Base-by-base conservation (phyloP, 148 eudicot genomes). In the Silene uniflora region DNA sequence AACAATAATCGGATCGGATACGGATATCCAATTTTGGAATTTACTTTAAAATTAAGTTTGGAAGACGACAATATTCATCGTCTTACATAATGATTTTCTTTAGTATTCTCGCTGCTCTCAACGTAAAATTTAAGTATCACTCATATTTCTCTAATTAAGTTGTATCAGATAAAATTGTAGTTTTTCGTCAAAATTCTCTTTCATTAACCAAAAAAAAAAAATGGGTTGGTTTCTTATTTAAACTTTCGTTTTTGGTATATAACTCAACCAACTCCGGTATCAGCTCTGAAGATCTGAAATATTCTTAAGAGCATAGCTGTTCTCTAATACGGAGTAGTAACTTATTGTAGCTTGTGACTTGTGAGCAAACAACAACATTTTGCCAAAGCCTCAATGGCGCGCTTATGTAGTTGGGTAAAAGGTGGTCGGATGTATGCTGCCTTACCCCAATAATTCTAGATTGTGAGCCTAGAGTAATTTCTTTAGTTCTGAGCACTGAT, bases 401-500 rank as follows among this genome's bases (percentile, higher is more conserved):
- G 12, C 52, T 1, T 10, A 47, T 47, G 10, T 47, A 47, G 56
- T 52, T 52, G 17, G 56, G 5, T 52, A 52, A 52, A 52, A 11
- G 16, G 17, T 4, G 1, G 16, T 13, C 17, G 16, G 56, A 52
- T 16, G 17, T 52, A 52, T 52, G 18, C 17, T 52, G 16, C 17
- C 56, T 52, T 52, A 16, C 18, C 44, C 56, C 56, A 52, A 52
- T 32, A 66, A 7, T 44, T 59, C 29, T 64, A 62, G 21, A 65
- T 58, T 62, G 21, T 32, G 29, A 56, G 42, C n/a, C 23, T 56
- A 56, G 76, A 56, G 44, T 18, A n/a, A 69, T 17, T 32, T 65
- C 67, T 56, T 73, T n/a, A 23, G 49, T 6, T 72, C 60, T 44
- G 63, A 72, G n/a, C 72, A n/a, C 52, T 62, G 25, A 64, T 27